Evolutionary conservation across 176 grass and related monocot genomes (phyloP), one percentile per base, ranked within the genome.

Genomic region (Dendrocalamus sinicus): DNA sequence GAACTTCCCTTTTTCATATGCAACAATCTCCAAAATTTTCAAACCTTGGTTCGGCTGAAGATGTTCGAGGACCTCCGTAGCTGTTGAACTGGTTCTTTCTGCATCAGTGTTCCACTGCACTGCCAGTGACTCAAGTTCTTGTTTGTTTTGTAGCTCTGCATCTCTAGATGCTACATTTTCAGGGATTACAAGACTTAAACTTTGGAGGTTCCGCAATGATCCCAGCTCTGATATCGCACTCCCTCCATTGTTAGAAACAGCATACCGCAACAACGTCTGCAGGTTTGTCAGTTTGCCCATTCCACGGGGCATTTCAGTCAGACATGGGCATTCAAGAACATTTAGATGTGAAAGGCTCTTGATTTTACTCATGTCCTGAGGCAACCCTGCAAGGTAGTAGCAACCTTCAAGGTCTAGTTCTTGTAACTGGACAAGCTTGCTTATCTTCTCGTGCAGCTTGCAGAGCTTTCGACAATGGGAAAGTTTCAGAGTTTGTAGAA

Each of bases 351-450:
- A 59, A 43, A 84, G 71, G 2, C 1, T 84, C 46, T 40, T 75
- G 59, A 84, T 75, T 39, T 76, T 75, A 23, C 28, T 4, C 19
- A 84, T 24, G 72, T 67, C 20, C 14, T 3, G 72, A 67, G 82
- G 82, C 60, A 84, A 17, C 17, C 52, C 45, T 4, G 24, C 30
- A 53, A 84, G 72, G 14, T 20, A 23, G 8, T 11, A 51, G 19
- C 82, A 84, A 9, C 82, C 72, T 54, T 84, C 30, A 54, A 84
- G 71, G 20, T 76, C 71, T 37, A 76, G 13, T 22, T 84, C 66
- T 0, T 67, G 71, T 54, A 84, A 12, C 7, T 9, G 0, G 4
- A 17, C 0, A 14, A 76, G 82, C 4, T 67, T 84, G 39, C 22
- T 61, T 22, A 23, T 46, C 7, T 72, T 83, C 0, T 0, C 14